phyloP scores from a whole-genome alignment of 2,329 filamentous ascomycete species.

The Purpureocillium takamizusanense region DNA sequence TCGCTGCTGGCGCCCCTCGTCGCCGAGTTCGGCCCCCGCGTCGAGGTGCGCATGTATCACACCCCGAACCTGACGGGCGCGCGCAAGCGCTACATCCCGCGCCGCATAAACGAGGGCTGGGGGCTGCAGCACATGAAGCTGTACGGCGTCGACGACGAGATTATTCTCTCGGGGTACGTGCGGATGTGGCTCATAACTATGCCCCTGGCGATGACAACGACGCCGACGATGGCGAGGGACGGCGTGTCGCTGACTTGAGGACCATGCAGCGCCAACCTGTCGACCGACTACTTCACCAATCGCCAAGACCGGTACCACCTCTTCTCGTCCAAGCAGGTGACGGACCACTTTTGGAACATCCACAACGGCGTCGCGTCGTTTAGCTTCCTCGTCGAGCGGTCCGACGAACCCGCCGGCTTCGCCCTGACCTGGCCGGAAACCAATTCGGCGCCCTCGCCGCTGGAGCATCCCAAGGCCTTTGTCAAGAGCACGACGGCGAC shows the following conservation, averaged over 20 bases:
- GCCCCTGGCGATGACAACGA: no score
- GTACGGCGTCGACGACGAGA: slow-evolving; percentile 90
- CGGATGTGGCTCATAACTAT: no score
- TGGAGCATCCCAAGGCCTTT: slow-evolving; percentile 62
- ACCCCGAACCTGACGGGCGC: slow-evolving; percentile 89
- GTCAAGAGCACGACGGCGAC: slow-evolving; percentile 58
- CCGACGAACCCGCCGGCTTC: slow-evolving; percentile 45
- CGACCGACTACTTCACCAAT: slow-evolving; percentile 91
- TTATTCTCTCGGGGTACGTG: slow-evolving; percentile 91
- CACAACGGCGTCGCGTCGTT: slow-evolving; percentile 70
- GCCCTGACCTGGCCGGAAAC: slow-evolving; percentile 61
- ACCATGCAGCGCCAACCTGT: slow-evolving; percentile 67
- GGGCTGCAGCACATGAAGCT: slow-evolving; percentile 98
- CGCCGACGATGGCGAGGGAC: no score
- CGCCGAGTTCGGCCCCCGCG: slow-evolving; percentile 71
- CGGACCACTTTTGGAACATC: slow-evolving; percentile 72
- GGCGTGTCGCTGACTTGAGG: no score
- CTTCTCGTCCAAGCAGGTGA: slow-evolving; percentile 69
- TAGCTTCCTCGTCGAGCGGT: slow-evolving; percentile 70
- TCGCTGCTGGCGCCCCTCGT: slow-evolving; percentile 82
- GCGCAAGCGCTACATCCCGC: slow-evolving; percentile 75
- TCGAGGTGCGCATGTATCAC: slow-evolving; percentile 96
- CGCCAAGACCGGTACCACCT: slow-evolving; percentile 91
- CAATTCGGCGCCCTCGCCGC: slow-evolving; percentile 68
- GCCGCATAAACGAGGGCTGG: slow-evolving; percentile 95